Percentiles rank a stretch among this genome's conserved stretches.
Conservation (phyloP, 2,329 filamentous ascomycete species). For the Fusarium keratoplasticum region DNA sequence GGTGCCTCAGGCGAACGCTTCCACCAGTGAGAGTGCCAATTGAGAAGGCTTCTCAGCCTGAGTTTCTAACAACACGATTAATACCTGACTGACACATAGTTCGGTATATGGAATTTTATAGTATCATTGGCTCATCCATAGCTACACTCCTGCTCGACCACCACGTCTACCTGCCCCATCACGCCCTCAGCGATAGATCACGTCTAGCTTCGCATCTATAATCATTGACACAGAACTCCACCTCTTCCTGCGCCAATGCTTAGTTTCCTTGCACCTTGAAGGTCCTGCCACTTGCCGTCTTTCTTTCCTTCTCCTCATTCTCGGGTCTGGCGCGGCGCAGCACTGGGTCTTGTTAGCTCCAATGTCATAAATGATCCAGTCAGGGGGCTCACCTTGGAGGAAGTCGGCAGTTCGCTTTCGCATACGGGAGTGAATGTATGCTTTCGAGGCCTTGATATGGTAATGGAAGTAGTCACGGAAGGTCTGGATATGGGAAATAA, state of each 20-base stretch:
- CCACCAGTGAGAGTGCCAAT: not conserved
- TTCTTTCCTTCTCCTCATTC: slow-evolving; percentile 95
- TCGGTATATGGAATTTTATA: slow-evolving; percentile 31
- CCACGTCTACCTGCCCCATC: slow-evolving; percentile 15
- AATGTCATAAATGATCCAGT: not conserved
- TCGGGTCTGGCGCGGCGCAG: slow-evolving; percentile 94
- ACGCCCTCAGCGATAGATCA: not conserved
- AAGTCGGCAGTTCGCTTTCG: slow-evolving; percentile 97
- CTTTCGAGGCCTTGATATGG: slow-evolving; percentile 99
- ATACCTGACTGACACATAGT: not conserved
- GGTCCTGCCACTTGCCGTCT: slow-evolving; percentile 95
- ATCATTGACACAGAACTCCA: slow-evolving; percentile 20
- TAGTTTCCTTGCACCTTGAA: slow-evolving; percentile 71
- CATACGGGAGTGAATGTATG: slow-evolving; percentile 99
- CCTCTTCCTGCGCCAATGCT: slow-evolving; percentile 19
- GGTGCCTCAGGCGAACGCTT: slow-evolving; percentile 39
- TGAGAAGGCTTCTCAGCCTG: not conserved
- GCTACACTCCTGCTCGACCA: slow-evolving; percentile 12
- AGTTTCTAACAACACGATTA: not conserved
- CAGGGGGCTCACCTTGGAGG: slow-evolving; percentile 81
- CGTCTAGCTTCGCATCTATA: slow-evolving; percentile 8
- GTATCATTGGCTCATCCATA: slow-evolving; percentile 41
- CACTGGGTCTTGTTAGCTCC: slow-evolving; percentile 67
- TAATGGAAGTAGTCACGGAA: slow-evolving; percentile 99
- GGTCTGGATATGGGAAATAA: slow-evolving; percentile 99